Base-by-base conservation (phyloP, 371 early-diverging fungal genomes). In the Mucor lusitanicus region DNA sequence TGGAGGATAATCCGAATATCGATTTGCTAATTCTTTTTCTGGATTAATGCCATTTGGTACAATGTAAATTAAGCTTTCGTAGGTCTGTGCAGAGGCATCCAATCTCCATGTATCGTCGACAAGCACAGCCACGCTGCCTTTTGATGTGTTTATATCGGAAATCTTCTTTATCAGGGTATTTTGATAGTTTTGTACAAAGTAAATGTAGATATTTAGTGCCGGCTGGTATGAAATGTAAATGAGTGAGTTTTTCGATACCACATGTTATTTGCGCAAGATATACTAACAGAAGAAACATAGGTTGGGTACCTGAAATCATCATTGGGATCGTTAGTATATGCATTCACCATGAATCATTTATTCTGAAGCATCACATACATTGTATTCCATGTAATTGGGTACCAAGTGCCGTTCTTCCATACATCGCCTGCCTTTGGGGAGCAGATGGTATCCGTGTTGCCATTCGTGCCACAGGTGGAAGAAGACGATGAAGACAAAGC, bases 351-450 rank as follows among this genome's bases (percentile, higher is more conserved):
- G 0, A n/a, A 17, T 17, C 15, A 42, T 17, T 42, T 17, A 4
- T 4, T 42, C 17, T 40, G 19, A 4, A 17, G 19, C 3, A 46
- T n/a, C 9, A 55, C 28, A 44, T 73, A 73, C 74, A 55, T 56
- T 67, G 71, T 35, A 39, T 74, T 74, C 74, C 74, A 74, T 61
- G 71, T 70, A 25, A 74, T 70, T 21, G 67, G 67, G 46, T 74
- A 70, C 71, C 67, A 64, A 42, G 74, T 74, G 12, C 71, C 71
- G 58, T 67, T 70, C 35, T 23, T 70, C 74, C 74, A 74, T 30
- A 53, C 32, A 39, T 70, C 74, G 23, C 68, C 68, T 60, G 59
- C 12, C 40, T 59, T 67, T 37, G 74, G 74, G 28, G 74, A 74
- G 33, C 74, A 74, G 23, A 74, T 70, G 9, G 71, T 67, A 15